Conservation (phyloP, 2,329 filamentous ascomycete species). For the Cryphonectria carpinicola region DNA sequence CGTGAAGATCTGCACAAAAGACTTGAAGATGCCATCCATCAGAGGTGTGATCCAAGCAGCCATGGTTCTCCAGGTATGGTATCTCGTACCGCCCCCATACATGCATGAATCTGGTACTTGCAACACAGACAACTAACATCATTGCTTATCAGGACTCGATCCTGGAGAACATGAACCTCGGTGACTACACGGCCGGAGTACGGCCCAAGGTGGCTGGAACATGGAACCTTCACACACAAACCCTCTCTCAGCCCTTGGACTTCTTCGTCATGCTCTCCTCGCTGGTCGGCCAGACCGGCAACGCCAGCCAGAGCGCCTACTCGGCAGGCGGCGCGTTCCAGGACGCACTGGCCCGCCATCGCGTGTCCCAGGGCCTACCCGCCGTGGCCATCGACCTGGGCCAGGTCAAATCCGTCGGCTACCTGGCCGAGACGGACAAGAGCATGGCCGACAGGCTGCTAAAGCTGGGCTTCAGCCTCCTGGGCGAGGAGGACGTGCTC, state of each 20-base stretch:
- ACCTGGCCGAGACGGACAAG: constrained; percentile 31
- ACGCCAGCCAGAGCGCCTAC: constrained; percentile 26
- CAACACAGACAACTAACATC: background rate
- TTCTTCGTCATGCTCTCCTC: constrained; percentile 29
- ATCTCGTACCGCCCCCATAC: background rate
- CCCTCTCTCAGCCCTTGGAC: constrained; percentile 31
- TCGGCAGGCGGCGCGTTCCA: constrained; percentile 42
- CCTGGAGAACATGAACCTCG: constrained; percentile 25
- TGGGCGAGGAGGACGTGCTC: constrained; percentile 29
- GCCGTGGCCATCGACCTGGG: constrained; percentile 34
- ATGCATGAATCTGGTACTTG: background rate
- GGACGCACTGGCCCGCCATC: constrained; percentile 36
- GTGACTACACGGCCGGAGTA: constrained; percentile 16
- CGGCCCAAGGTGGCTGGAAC: constrained; percentile 24
- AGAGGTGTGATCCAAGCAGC: constrained; percentile 44
- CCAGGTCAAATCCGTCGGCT: constrained; percentile 36
- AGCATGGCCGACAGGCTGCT: constrained; percentile 28
- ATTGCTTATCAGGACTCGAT: constrained; percentile 10
- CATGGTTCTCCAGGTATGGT: constrained; percentile 20
- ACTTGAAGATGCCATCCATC: constrained; percentile 33
- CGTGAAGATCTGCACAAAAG: constrained; percentile 26
- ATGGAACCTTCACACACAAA: constrained; percentile 27
- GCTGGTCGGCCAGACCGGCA: constrained; percentile 20
- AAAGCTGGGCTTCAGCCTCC: constrained; percentile 28
- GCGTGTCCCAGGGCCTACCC: constrained; percentile 30